phyloP scores from a whole-genome alignment of 192 early-diverging fungal genomes.

The Phlyctochytrium bullatum region DNA sequence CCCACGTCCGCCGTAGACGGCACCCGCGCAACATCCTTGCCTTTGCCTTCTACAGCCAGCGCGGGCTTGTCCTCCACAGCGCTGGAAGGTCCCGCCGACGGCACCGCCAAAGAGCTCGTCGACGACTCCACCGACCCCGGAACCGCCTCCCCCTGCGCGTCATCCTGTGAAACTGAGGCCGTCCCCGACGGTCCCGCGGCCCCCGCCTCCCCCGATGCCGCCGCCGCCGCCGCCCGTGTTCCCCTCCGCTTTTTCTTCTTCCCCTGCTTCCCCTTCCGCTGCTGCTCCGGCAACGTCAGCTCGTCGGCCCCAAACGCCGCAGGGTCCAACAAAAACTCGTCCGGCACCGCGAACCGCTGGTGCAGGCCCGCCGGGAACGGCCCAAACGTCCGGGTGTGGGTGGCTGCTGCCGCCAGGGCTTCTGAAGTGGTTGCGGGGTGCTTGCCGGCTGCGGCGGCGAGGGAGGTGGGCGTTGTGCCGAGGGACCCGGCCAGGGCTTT shows the following conservation, averaged over 20 bases:
- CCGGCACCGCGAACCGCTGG: constrained; percentile 4
- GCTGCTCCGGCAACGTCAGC: constrained; percentile 1
- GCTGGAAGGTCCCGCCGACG: too few relatives aligned
- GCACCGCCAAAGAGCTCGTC: too few relatives aligned
- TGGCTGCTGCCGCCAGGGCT: not conserved
- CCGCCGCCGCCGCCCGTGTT: too few relatives aligned
- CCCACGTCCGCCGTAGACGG: too few relatives aligned
- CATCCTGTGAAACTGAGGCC: not conserved
- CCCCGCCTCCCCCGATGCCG: not conserved
- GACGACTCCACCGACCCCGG: too few relatives aligned
- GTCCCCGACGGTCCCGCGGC: not conserved
- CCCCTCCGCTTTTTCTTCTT: not conserved
- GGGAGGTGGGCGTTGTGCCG: not conserved
- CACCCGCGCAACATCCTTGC: too few relatives aligned
- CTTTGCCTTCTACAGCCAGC: too few relatives aligned
- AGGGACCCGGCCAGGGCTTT: not conserved
- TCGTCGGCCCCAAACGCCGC: constrained; percentile 10
- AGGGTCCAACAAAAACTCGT: constrained; percentile 12
- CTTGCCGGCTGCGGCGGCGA: too few relatives aligned
- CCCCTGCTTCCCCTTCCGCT: not conserved
- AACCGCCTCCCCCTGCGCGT: too few relatives aligned
- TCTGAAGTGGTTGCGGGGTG: not conserved
- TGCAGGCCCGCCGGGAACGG: constrained; percentile 18
- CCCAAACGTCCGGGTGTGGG: constrained; percentile 13
- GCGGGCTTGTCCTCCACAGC: too few relatives aligned